Base-by-base conservation (phyloP, 2,329 filamentous ascomycete genomes). In the Xylariaceae sp. region DNA sequence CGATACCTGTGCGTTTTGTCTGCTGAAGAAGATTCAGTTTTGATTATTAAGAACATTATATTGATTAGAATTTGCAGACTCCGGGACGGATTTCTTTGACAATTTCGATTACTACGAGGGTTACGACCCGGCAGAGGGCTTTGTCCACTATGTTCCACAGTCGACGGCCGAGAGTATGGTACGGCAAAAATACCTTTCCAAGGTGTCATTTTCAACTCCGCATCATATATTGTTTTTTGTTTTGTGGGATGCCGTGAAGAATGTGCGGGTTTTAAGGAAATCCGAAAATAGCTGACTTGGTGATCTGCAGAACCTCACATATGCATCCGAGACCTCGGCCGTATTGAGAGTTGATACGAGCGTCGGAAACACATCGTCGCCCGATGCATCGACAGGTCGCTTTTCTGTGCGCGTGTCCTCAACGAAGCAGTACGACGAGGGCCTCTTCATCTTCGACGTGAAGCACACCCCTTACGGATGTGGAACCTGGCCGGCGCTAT, bases 361-460 rank as follows among this genome's bases (percentile, higher is more conserved):
- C 1, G 79, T 83, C 14, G 75, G 75, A 9, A 78, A 74, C 2
- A 56, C 60, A 2, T 72, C 71, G 28, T 55, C 60, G 2, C 79
- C 79, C 4, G 69, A 83, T 56, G 78, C 82, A 16, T 76, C 76
- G 2, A 81, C 75, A 0, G 84, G 83, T 45, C 82, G 84, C 18
- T 81, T 81, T 68, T 86, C 82, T 0, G 82, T 87, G 13, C 82
- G 84, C 13, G 71, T 87, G 50, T 75, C 81, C 54, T 87, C 83
- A 34, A 84, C 81, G 62, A 72, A 67, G 42, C 78, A 78, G 42
- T 87, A 86, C 67, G 68, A 82, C 61, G 69, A 65, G n/a, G 84
- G 84, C 0, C 77, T 87, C n/a, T 87, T 87, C 69, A 71, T 87
- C 61, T 87, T 87, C 61, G 83, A 87, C 62, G 73, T 87, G 57